phyloP scores from a whole-genome alignment of 2,329 filamentous ascomycete genomes.

The Colletotrichum acutatum region DNA sequence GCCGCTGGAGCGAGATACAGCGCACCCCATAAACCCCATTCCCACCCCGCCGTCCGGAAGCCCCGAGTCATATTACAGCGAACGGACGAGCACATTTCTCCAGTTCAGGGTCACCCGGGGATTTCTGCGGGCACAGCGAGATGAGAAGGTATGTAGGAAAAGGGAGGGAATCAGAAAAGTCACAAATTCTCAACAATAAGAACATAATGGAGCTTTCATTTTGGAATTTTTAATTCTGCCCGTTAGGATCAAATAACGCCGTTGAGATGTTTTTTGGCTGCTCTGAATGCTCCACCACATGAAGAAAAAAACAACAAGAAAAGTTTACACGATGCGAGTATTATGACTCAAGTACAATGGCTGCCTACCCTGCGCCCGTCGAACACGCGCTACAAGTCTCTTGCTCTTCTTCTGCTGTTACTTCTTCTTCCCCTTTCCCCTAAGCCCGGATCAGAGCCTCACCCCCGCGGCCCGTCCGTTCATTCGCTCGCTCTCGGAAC shows the following conservation, averaged over 20 bases:
- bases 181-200: not conserved
- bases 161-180: not conserved
- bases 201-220: not conserved
- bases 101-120: not conserved
- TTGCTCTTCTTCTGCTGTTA: not conserved
- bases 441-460: not conserved
- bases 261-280: not conserved
- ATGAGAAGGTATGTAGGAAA: not conserved
- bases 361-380: slow-evolving; percentile 1
- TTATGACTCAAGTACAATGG: slow-evolving; percentile 35
- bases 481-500: not conserved
- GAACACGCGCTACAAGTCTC: slow-evolving; percentile 6
- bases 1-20: not conserved
- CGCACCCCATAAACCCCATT: too few species aligned
- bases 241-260: not conserved
- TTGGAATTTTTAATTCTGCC: slow-evolving; percentile 1
- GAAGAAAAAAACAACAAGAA: not conserved
- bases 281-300: slow-evolving; percentile 8
- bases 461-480: not conserved
- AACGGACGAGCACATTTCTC: not conserved
- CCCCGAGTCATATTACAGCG: slow-evolving; percentile 5
- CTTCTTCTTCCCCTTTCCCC: not conserved
- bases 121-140: not conserved
- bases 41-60: not conserved
- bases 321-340: slow-evolving; percentile 26